phyloP scores from a whole-genome alignment of 495 filamentous ascomycete genomes.

The Trichoderma erinaceum region DNA sequence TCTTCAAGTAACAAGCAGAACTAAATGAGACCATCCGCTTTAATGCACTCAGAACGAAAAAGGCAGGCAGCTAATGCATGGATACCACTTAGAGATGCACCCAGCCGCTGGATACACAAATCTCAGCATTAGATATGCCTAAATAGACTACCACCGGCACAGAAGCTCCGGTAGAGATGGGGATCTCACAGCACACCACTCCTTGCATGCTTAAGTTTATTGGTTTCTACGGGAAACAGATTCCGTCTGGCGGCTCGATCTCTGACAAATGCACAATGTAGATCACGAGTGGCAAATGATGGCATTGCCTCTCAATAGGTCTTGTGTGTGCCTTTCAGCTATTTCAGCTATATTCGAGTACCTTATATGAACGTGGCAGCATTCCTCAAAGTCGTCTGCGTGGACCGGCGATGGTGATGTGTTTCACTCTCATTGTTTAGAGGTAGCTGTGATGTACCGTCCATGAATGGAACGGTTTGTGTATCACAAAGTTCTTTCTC shows the following conservation, averaged over 20 bases:
- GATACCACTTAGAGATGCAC: not conserved
- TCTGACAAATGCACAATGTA: not conserved
- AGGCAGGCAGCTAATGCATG: too few species aligned
- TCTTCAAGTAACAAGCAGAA: too few species aligned
- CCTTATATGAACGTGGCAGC: not conserved
- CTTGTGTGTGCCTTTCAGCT: not conserved
- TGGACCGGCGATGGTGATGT: not conserved
- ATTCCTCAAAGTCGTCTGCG: not conserved
- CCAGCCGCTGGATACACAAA: not conserved
- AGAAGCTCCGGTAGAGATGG: not conserved
- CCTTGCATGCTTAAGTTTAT: not conserved
- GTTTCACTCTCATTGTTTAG: not conserved
- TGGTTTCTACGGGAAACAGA: not conserved
- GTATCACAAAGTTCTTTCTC: not conserved
- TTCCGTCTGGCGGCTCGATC: not conserved
- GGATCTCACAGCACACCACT: not conserved
- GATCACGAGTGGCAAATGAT: not conserved
- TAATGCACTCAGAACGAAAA: too few species aligned
- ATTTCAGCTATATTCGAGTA: not conserved
- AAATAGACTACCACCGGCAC: not conserved
- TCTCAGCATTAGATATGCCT: not conserved
- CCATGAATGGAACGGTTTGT: not conserved
- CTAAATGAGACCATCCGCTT: too few species aligned
- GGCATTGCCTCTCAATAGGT: not conserved
- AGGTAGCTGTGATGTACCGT: not conserved